Evolutionary conservation across 2,329 filamentous ascomycete genomes (phyloP), one percentile per base, ranked within the genome.

Genomic region (Botrytis galanthina): DNA sequence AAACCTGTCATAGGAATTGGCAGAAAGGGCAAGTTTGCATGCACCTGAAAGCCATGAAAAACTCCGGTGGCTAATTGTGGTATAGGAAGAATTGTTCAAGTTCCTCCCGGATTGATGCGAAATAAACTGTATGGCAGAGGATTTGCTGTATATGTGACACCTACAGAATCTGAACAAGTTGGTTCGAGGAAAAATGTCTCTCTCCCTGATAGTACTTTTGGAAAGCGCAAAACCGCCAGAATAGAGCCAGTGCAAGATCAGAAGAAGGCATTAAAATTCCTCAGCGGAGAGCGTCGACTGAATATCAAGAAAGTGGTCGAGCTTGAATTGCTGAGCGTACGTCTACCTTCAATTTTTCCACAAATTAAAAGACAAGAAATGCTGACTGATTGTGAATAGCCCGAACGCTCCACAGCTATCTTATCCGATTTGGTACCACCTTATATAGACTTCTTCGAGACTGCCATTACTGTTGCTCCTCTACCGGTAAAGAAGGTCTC

Each of bases 1-100:
- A 83, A 86, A 78, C 85, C 88, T 78, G 82, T 88, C 57, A 83
- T 84, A 70, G 83, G 82, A n/a, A 88, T 85, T 79, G 87, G 87
- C 62, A 80, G 80, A 73, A 82, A 82, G 80, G 85, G 85, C 37
- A 69, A 59, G 66, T 69, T 57, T 57, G 84, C 78, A 71, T 54
- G 22, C 39, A 39, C 42, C 46, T 29, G 48, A 39, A n/a, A 26
- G 26, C 4, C 26, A 35, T 22, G 29, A 48, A 35, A 60, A 70
- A 54, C 39, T 39, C 22, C 32, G 44, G 35, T 29, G 32, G 32
- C 75, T 64, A 66, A 51, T 35, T 54, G 54, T 67, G 22, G 10
- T 54, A n/a, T 66, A 89, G 87, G 87, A 75, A 80, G 85, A 29
- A 84, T 88, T 74, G 82, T 89, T 32, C 85, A 86, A 46, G 82